Base-by-base conservation (phyloP, 2,329 filamentous ascomycete genomes). In the Triangularia setosa region DNA sequence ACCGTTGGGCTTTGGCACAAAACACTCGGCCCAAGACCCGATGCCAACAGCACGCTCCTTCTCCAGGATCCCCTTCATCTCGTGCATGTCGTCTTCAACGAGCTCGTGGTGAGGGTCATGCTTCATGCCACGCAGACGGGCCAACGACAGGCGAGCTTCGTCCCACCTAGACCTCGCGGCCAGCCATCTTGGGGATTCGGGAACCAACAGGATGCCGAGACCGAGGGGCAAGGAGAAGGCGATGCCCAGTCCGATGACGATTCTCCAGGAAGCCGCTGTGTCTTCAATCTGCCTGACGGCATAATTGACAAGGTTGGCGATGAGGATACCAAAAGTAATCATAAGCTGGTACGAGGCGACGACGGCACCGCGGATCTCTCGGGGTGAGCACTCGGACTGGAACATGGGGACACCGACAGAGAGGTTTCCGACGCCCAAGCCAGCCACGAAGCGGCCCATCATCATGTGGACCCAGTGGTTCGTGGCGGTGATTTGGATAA, bases 271-370 rank as follows among this genome's bases (percentile, higher is more conserved):
- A 0, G 73, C 75, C 52, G 78, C 74, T 0, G 73, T 73, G 2
- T 77, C 71, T 54, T 81, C 64, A 68, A 83, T 79, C 9, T 70
- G 71, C 53, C 79, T 76, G 9, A 83, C 78, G 53, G 81, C 83
- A 61, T 78, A 84, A 74, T 86, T 86, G 70, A 87, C 79, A 62
- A 81, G 76, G 69, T 84, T 83, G 61, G 83, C 79, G 21, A 83
- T 73, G 61, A 86, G 84, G 67, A 91, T 90, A 33, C 89, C 89
- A 27, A 90, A 79, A 0, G 88, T 91, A 73, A 91, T 89, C 77
- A 90, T 87, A 16, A 91, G 83, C 76, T 91, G 89, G 75, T 91
- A 91, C n/a, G 84, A 86, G 4, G 83, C 81, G n/a, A 89, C 84
- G 53, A 90, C 83, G 33, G 84, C 83, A 69, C 87, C 87, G 69